A percentile compares a stretch with the other conserved stretches of the same genome.
phyloP scores from a whole-genome alignment of 352 stramenopile genomes.

The Globisporangium lucens region DNA sequence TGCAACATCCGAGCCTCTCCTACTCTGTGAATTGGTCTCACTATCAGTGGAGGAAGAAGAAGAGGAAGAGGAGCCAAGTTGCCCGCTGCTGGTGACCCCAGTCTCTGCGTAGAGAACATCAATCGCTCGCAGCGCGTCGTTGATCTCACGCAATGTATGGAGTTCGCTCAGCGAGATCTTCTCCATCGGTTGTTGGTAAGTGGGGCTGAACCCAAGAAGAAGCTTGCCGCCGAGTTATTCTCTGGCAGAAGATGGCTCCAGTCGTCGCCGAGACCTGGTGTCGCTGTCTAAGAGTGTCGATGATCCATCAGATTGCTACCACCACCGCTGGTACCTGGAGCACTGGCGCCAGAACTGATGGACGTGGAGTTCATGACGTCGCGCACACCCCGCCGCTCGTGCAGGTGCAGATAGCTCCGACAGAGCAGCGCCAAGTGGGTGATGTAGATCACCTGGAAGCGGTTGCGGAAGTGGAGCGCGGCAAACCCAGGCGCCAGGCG shows the following conservation, averaged over 20 bases:
- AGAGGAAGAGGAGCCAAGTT: not conserved
- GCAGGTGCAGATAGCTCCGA: conserved; percentile 42
- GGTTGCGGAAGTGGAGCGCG: conserved; percentile 29
- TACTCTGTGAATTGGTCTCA: not conserved
- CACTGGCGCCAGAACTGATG: not conserved
- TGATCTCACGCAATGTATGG: conserved; percentile 35
- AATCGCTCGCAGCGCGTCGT: conserved; percentile 28
- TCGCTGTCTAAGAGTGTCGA: not conserved
- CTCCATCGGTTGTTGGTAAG: conserved; percentile 25
- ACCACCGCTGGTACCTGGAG: not conserved
- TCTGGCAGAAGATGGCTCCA: not conserved
- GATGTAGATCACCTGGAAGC: conserved; percentile 33
- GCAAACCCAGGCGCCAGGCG: conserved; percentile 25
- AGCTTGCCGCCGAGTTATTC: not conserved
- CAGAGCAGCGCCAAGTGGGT: conserved; percentile 36
- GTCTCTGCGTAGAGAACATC: conserved; percentile 38
- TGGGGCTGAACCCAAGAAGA: not conserved
- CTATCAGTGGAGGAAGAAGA: not conserved
- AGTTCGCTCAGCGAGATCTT: conserved; percentile 34
- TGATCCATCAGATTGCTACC: not conserved
- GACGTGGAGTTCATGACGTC: conserved; percentile 35
- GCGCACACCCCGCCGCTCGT: conserved; percentile 31
- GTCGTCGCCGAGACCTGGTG: not conserved
- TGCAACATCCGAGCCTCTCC: not conserved
- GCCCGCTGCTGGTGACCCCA: conserved; percentile 12